Base-by-base conservation (phyloP, 345 rosid genomes). In the Punica granatum region DNA sequence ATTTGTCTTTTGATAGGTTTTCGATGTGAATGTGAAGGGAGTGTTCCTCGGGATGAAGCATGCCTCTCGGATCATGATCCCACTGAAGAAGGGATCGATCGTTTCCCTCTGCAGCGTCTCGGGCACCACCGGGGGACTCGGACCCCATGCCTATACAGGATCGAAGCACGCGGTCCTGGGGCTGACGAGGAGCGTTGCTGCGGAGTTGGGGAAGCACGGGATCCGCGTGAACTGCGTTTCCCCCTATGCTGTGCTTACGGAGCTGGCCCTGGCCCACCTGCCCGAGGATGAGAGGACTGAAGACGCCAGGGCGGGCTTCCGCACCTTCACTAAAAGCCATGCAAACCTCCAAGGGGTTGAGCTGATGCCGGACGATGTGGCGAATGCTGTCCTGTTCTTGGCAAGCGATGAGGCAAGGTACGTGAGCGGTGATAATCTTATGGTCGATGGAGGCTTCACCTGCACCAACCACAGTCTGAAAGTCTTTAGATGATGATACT, bases 191-290 rank as follows among this genome's bases (percentile, higher is more conserved):
- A 93, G 68, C 54, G 96, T 93, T 18, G 97, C 97, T 14, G 97
- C 97, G 0, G 98, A 93, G 83, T 81, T 93, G 18, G 98, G 98
- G 67, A 83, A 84, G 67, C 74, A 93, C 16, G 96, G 97, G 72
- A 93, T 93, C 65, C 91, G 97, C 0, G 92, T 93, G 61, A 93
- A 93, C 84, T 93, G 97, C 21, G 90, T 93, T 65, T 93, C 98
- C 4, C 97, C 98, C 64, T 93, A 90, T n/a, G 86, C 76, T 1
- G 86, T 89, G 35, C 66, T 77, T 1, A 93, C 97, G 0, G 73
- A 77, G 36, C 80, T 93, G 70, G 79, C 97, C 0, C 16, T 90
- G 72, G 87, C 94, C 78, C 90, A 89, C 83, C 75, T 90, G 74
- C 97, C 74, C 0, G 88, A 81, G 76, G 96, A 85, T 0, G 88